Base-by-base conservation (phyloP, 331 rosid genomes). In the Telfairia occidentalis region DNA sequence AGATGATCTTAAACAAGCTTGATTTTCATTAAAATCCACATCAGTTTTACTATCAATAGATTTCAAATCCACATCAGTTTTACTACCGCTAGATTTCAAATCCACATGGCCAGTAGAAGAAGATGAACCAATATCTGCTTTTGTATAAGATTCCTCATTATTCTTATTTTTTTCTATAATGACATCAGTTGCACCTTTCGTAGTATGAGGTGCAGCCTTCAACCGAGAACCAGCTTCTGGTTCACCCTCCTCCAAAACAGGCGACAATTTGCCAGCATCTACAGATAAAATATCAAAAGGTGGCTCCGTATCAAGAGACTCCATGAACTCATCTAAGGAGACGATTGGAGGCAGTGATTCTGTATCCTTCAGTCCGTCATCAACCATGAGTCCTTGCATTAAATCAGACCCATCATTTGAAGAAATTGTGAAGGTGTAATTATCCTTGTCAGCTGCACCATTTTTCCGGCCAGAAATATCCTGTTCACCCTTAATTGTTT, bases 281-380 rank as follows among this genome's bases (percentile, higher is more conserved):
- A 45, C 83, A 0, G 91, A 81, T 50, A 84, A 73, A 84, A 76
- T 84, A 79, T 86, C 94, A 58, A 95, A 89, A 1, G 99, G 96
- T 1, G 97, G 96, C 83, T 90, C 96, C 2, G 90, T 78, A 80
- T 85, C 80, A 75, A 90, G 89, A 76, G 97, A 86, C 75, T 92
- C 92, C 97, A 95, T 95, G 87, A 95, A 95, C 80, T 95, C 97
- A 78, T 95, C 99, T 32, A 90, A 86, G 26, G 99, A 89, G 59
- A 90, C 97, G 38, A 95, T 95, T 57, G 92, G 93, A 35, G 94
- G 91, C 82, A 90, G 96, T 80, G 81, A 88, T 57, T 89, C 87
- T 43, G 90, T 87, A 82, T 89, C 96, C 87, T 90, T 95, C 78
- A 87, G 76, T 34, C 82, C 87, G 34, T 92, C 93, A 83, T 95